Conservation (phyloP, 192 early-diverging fungal species). For the Nowakowskiella sp. region DNA sequence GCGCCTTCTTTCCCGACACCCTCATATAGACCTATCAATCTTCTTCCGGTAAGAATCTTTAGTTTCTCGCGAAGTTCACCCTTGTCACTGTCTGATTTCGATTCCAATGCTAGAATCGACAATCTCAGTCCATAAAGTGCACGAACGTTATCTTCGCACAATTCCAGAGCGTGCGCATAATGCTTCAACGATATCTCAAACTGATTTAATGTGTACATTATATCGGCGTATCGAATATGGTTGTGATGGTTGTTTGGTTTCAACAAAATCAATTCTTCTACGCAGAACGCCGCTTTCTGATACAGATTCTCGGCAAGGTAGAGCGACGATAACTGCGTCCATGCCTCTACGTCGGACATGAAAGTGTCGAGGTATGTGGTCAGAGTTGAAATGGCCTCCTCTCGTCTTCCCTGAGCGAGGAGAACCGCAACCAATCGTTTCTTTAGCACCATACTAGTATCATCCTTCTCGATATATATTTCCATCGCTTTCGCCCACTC, state of each 20-base stretch:
- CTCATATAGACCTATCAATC: slow-evolving; percentile 17
- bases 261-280: slow-evolving; percentile 86
- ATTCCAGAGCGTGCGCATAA: slow-evolving; percentile 80
- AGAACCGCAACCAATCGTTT: slow-evolving; percentile 72
- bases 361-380: slow-evolving; percentile 75
- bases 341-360: slow-evolving; percentile 80
- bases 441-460: slow-evolving; percentile 59
- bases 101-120: slow-evolving; percentile 5
- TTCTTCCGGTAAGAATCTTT: slow-evolving; percentile 11
- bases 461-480: slow-evolving; percentile 72
- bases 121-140: slow-evolving; percentile 72
- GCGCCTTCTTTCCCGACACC: slow-evolving; percentile 5
- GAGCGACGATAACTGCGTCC: slow-evolving; percentile 70
- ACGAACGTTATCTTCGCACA: slow-evolving; percentile 75
- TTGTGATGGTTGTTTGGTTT: slow-evolving; percentile 80
- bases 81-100: not conserved
- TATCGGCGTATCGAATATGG: slow-evolving; percentile 84
- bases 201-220: slow-evolving; percentile 65
- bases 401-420: slow-evolving; percentile 52
- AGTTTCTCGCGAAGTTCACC: slow-evolving; percentile 2
- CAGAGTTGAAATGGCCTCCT: slow-evolving; percentile 65
- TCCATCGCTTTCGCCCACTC: slow-evolving; percentile 57
- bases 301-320: slow-evolving; percentile 67
- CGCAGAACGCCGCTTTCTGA: slow-evolving; percentile 79
- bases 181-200: slow-evolving; percentile 71